Conservation (phyloP, 129 eudicot species). For the Centella asiatica region DNA sequence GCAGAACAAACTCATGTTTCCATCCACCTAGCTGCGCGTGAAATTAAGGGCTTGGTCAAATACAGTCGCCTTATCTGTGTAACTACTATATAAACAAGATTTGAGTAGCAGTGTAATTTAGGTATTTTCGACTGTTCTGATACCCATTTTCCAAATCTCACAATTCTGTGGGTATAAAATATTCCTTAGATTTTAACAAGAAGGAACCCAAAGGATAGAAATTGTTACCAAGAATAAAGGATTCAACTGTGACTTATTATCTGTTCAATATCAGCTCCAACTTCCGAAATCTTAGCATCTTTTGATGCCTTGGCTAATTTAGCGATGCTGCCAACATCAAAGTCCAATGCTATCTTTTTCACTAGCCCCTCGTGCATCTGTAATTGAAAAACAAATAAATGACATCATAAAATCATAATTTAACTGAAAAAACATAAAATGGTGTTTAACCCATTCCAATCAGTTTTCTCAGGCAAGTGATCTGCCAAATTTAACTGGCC, state of each 20-base stretch:
- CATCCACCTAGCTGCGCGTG: no score
- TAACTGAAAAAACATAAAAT: background rate
- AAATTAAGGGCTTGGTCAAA: background rate
- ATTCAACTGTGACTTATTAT: slow-evolving; percentile 39
- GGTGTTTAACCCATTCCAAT: no score
- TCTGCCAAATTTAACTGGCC: background rate
- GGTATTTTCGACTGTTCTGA: no score
- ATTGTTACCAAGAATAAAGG: slow-evolving; percentile 8
- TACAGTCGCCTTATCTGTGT: background rate
- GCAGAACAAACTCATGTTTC: no score
- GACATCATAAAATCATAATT: no score
- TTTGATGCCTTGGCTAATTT: slow-evolving; percentile 76
- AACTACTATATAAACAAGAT: no score
- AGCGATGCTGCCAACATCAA: slow-evolving; percentile 70
- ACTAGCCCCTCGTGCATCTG: slow-evolving; percentile 89
- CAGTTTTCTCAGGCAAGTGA: background rate
- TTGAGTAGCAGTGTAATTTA: no score
- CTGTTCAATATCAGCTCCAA: slow-evolving; percentile 73
- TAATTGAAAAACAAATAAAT: background rate
- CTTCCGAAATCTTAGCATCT: slow-evolving; percentile 77
- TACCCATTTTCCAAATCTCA: background rate
- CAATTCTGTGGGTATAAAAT: background rate
- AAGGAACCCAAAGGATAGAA: background rate
- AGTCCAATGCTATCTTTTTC: slow-evolving; percentile 75
- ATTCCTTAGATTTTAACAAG: background rate